Conservation (phyloP, 768 basidiomycete genomes). For the Boletellus ananiceps region DNA sequence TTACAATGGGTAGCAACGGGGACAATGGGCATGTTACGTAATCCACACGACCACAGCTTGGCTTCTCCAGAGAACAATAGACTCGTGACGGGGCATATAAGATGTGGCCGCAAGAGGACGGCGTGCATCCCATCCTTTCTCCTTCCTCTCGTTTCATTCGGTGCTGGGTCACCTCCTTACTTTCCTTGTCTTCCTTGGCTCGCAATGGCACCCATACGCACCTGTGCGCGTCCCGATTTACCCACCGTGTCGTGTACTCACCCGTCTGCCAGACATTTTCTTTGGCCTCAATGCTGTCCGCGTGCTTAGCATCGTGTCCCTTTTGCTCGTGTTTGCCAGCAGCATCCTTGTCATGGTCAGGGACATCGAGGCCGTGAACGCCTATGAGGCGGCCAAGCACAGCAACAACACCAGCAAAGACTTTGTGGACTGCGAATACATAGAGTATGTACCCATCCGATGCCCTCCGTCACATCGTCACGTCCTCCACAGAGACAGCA, state of each 20-base stretch:
- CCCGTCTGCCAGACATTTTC: slow-evolving; percentile 46
- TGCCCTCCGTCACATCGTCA: slow-evolving; percentile 16
- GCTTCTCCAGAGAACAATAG: slow-evolving; percentile 31
- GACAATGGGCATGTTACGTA: slow-evolving; percentile 27
- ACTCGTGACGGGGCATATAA: slow-evolving; percentile 26
- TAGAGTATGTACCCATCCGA: slow-evolving; percentile 47
- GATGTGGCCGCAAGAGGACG: not conserved
- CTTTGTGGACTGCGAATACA: slow-evolving; percentile 66
- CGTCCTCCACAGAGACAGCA: slow-evolving; percentile 48
- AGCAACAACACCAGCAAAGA: slow-evolving; percentile 28
- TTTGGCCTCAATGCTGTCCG: slow-evolving; percentile 78
- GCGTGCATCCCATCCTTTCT: slow-evolving; percentile 5
- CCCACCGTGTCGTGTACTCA: slow-evolving; percentile 1
- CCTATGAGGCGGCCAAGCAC: slow-evolving; percentile 44
- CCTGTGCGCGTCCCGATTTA: slow-evolving; percentile 36
- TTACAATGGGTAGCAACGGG: slow-evolving; percentile 5
- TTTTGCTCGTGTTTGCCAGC: slow-evolving; percentile 77
- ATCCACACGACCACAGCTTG: not conserved
- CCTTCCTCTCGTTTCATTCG: slow-evolving; percentile 12
- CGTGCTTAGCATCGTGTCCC: slow-evolving; percentile 69
- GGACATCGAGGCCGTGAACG: slow-evolving; percentile 73
- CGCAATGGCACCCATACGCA: slow-evolving; percentile 33
- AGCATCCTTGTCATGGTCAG: slow-evolving; percentile 69
- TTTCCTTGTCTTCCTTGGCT: slow-evolving; percentile 9
- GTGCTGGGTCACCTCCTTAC: slow-evolving; percentile 32